Evolutionary conservation across 2,329 filamentous ascomycete genomes (phyloP).

Genomic region (Raffaelea ambrosiae): DNA sequence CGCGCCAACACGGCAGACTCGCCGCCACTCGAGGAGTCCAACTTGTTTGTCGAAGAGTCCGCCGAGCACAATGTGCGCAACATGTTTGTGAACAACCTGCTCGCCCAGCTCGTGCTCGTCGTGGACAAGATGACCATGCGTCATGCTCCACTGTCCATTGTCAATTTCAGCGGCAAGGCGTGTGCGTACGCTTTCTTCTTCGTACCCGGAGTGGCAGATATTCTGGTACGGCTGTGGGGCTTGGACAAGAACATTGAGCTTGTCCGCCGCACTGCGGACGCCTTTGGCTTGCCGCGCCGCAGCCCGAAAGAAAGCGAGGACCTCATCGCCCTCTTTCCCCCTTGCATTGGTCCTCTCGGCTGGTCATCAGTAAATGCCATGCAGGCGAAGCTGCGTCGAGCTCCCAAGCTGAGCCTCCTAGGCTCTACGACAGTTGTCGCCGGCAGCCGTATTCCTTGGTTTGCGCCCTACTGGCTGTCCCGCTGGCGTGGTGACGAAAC

Average conservation of each 20-base stretch:
- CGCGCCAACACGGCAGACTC: constrained; percentile 46
- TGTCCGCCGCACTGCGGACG: constrained; percentile 63
- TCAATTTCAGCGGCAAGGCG: constrained; percentile 83
- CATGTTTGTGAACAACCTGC: constrained; percentile 74
- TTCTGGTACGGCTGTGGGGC: constrained; percentile 75
- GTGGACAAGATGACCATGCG: constrained; percentile 81
- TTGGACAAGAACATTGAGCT: constrained; percentile 49
- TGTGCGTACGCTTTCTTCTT: constrained; percentile 93
- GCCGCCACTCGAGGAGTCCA: constrained; percentile 53
- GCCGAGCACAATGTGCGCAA: constrained; percentile 83
- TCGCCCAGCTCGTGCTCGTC: constrained; percentile 77
- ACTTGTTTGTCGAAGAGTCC: constrained; percentile 47
- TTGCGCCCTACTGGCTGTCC: constrained; percentile 66
- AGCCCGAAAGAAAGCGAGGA: constrained; percentile 51
- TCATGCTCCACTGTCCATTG: constrained; percentile 55
- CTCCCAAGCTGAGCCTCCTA: constrained; percentile 36
- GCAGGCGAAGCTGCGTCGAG: constrained; percentile 53
- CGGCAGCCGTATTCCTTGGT: constrained; percentile 62
- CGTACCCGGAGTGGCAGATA: constrained; percentile 75
- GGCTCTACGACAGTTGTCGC: constrained; percentile 32
- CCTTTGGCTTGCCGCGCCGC: constrained; percentile 55
- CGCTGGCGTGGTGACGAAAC: constrained; percentile 84
- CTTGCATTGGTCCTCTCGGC: constrained; percentile 47
- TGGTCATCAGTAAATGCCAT: constrained; percentile 45
- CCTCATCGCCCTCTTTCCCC: constrained; percentile 62